Base-by-base conservation (phyloP, 768 basidiomycete genomes). In the Infundibulicybe gibba region DNA sequence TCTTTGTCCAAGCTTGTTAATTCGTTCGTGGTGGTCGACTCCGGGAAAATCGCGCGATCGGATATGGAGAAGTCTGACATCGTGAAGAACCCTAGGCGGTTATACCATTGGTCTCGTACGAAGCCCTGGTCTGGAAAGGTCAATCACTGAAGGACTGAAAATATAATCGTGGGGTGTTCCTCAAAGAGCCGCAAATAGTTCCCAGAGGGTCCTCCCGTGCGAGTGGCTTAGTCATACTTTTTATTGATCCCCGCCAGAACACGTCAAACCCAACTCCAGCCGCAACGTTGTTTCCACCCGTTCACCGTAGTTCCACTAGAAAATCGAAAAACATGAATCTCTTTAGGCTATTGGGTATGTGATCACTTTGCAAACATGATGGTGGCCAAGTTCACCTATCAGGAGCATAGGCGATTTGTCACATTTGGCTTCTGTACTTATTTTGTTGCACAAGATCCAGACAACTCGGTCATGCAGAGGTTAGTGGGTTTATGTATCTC, bases 381-480 rank as follows among this genome's bases (percentile, higher is more conserved):
- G 35, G 1, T 40, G 35, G 19, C 39, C n/a, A 11, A 19, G 41
- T 16, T 33, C 43, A 16, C 35, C 46, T 31, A 45, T 35, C 38
- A 45, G 35, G 30, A 42, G 46, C 30, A 39, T 56, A 88, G 93
- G 90, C 65, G 94, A 97, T 70, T 61, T 97, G 67, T 85, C 93
- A 62, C 94, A 97, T 70, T 71, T 97, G 68, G 92, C 90, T 52
- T 95, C 93, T 50, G 95, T 97, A 64, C 74, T 93, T 66, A 94
- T 97, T 60, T 74, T 97, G 54, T 64, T 97, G 56, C 92, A 94
- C 66, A 97, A 97, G 77, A 94, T 97, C 47, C 85, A 88, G 54
- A 85, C 82, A 21, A 77, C 90, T 48, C 84, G 92, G 53, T 95
- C 94, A 76, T 95, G 93, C 81, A 77, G 94, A 80, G 94, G 94